Conservation (phyloP, 306 rosid genomes). For the Castanea crenata region DNA sequence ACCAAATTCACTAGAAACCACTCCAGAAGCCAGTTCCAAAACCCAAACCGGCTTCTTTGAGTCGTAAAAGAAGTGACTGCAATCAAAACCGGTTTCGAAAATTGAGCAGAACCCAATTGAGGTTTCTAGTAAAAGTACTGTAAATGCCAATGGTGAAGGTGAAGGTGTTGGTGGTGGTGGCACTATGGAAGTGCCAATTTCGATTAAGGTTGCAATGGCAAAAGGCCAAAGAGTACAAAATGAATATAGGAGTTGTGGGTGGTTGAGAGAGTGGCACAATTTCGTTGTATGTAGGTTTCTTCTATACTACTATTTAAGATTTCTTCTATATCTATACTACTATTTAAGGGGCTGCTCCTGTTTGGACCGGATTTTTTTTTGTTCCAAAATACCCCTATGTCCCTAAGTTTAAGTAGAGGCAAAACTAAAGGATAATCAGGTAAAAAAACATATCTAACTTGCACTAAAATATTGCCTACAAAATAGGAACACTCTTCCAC, state of each 20-base stretch:
- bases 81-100: constrained; percentile 24
- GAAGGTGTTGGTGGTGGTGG: constrained; percentile 17
- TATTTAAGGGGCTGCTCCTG: too few species aligned
- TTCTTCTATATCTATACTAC: too few species aligned
- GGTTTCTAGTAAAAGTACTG: constrained; percentile 15
- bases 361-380: too few species aligned
- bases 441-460: too few species aligned
- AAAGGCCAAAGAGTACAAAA: constrained; percentile 52
- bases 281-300: neutral
- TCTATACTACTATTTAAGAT: too few species aligned
- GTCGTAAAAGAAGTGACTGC: constrained; percentile 42
- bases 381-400: too few species aligned
- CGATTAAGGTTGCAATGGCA: constrained; percentile 57
- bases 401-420: too few species aligned
- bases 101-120: constrained; percentile 26
- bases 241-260: constrained; percentile 24
- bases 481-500: too few species aligned
- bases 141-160: constrained; percentile 11
- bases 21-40: constrained; percentile 1
- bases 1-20: constrained; percentile 24
- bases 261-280: constrained; percentile 13
- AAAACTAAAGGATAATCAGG: too few species aligned
- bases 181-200: constrained; percentile 38
- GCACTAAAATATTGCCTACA: too few species aligned
- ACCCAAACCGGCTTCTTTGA: constrained; percentile 19